Evolutionary conservation across 371 early-diverging fungal genomes (phyloP).

Genomic region (Blastocladiella emersonii): DNA sequence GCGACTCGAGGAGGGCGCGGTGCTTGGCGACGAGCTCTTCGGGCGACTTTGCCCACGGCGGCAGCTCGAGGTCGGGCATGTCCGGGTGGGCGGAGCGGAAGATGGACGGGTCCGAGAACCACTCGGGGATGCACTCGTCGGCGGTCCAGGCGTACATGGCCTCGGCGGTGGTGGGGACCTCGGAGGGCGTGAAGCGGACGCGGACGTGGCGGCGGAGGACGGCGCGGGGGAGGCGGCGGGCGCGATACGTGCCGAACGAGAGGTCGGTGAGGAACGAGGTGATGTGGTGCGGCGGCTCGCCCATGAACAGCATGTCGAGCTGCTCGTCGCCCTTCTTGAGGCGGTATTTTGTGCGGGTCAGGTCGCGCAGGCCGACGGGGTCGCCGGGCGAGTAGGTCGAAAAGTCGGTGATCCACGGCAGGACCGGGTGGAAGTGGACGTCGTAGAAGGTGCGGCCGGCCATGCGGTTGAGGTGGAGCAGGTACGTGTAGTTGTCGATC

Average conservation of each 20-base stretch:
- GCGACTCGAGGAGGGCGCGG: conserved; percentile 61
- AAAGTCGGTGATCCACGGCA: conserved; percentile 60
- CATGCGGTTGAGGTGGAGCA: conserved; percentile 65
- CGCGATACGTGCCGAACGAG: conserved; percentile 52
- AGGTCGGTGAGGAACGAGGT: conserved; percentile 54
- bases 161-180: conserved; percentile 47
- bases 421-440: conserved; percentile 54
- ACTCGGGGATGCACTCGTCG: conserved; percentile 63
- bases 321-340: conserved; percentile 63
- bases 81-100: conserved; percentile 49
- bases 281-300: conserved; percentile 54
- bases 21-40: conserved; percentile 54
- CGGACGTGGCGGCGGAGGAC: conserved; percentile 31
- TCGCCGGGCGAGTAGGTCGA: conserved; percentile 25
- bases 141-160: conserved; percentile 54
- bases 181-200: conserved; percentile 53
- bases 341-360: conserved; percentile 49
- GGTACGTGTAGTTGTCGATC: conserved; percentile 66
- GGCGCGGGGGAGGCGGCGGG: conserved; percentile 46
- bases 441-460: conserved; percentile 54
- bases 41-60: conserved; percentile 46
- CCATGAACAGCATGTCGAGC: conserved; percentile 49
- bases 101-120: conserved; percentile 46
- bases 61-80: conserved; percentile 52
- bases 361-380: conserved; percentile 45